Conservation (phyloP, 306 rosid species). For the Purshia tridentata region DNA sequence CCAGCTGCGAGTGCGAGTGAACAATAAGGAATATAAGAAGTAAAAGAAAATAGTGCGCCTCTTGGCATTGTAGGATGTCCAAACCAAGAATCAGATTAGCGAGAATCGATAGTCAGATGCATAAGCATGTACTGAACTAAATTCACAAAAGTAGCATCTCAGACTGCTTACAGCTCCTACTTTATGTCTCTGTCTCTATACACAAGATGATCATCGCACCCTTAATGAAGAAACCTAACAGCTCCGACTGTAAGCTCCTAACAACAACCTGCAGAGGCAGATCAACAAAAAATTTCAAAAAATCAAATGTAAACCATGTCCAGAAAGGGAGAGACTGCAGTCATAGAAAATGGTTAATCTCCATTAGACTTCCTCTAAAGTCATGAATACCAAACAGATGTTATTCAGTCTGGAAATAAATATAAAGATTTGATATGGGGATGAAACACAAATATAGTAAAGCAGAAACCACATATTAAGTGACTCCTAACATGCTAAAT, state of each 20-base stretch:
- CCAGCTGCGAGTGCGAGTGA: neutral
- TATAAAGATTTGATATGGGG: neutral
- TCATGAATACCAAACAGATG: neutral
- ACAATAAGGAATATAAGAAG: too few species aligned
- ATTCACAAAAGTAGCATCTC: neutral
- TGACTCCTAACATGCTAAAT: neutral
- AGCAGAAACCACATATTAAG: neutral
- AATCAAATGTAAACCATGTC: neutral
- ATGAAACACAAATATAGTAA: neutral
- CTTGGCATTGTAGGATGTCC: neutral
- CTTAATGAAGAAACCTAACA: neutral
- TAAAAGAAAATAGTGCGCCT: neutral
- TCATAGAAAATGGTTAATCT: neutral
- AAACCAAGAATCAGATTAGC: neutral
- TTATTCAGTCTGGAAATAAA: neutral
- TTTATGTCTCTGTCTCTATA: neutral
- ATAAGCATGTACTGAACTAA: neutral
- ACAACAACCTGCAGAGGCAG: conserved; percentile 31
- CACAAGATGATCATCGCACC: conserved; percentile 9
- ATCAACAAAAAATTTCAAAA: neutral
- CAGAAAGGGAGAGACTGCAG: neutral
- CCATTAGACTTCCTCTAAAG: neutral
- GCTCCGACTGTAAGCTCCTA: conserved; percentile 15
- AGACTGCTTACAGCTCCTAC: neutral
- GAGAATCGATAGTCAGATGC: neutral